Evolutionary conservation across 345 rosid genomes (phyloP).

Genomic region (Melaleuca alternifolia): DNA sequence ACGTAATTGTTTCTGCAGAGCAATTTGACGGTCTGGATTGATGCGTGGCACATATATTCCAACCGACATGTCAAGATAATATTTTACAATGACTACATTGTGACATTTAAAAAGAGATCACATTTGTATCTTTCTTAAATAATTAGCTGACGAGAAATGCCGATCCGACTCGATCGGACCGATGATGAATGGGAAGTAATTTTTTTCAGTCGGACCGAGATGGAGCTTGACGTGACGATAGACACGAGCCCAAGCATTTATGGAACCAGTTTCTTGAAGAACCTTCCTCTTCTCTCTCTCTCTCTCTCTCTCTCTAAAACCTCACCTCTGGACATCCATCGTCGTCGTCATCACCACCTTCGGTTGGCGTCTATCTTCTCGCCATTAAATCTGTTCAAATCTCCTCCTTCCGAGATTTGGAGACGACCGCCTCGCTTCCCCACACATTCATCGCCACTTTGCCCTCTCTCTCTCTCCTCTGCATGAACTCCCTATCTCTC

Average conservation of each 20-base stretch:
- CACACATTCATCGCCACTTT: not conserved
- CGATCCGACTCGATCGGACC: too few species aligned
- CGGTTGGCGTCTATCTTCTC: too few species aligned
- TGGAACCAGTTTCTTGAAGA: not conserved
- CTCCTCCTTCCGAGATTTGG: not conserved
- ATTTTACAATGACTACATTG: too few species aligned
- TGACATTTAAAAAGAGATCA: too few species aligned
- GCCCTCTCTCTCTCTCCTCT: not conserved
- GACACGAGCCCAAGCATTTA: not conserved
- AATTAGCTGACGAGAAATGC: not conserved
- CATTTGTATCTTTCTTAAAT: not conserved
- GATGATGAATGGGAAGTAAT: too few species aligned
- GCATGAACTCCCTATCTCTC: not conserved
- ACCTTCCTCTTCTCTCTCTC: not conserved
- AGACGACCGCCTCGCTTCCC: not conserved
- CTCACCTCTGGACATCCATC: not conserved
- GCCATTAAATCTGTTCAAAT: too few species aligned
- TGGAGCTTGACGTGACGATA: not conserved
- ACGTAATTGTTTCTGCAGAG: not conserved
- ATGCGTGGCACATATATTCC: fast-evolving
- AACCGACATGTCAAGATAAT: too few species aligned
- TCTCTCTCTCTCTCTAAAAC: not conserved
- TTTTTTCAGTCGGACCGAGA: not conserved
- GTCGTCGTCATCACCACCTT: too few species aligned
- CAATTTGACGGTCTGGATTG: not conserved